phyloP scores from a whole-genome alignment of 2,329 filamentous ascomycete genomes.

The Xylariaceae sp. region DNA sequence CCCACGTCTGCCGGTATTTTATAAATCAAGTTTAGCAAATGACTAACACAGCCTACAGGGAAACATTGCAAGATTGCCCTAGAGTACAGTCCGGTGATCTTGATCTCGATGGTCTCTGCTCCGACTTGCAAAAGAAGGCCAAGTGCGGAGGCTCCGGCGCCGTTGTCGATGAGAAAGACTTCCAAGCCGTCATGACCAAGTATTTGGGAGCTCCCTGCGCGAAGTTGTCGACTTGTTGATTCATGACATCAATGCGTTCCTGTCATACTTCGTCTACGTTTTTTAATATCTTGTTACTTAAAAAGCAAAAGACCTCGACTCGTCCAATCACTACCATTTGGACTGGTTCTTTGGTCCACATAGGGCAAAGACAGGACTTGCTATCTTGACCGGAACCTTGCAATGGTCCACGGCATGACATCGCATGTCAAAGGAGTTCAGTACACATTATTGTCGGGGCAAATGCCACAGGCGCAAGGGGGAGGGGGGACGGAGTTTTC shows the following conservation, averaged over 20 bases:
- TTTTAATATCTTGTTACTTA: neutral
- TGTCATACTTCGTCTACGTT: conserved; percentile 1
- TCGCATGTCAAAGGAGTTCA: conserved; percentile 2
- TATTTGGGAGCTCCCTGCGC: conserved; percentile 39
- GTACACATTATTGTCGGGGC: conserved; percentile 2
- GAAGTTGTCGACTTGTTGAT: neutral
- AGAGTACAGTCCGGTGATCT: conserved; percentile 87
- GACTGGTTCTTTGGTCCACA: too few relatives aligned
- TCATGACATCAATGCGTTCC: neutral
- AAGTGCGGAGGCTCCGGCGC: conserved; percentile 89
- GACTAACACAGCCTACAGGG: conserved; percentile 58
- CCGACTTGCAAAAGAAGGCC: conserved; percentile 89
- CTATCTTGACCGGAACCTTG: conserved; percentile 11
- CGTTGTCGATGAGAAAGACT: conserved; percentile 83
- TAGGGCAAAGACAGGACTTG: neutral
- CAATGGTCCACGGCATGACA: conserved; percentile 4
- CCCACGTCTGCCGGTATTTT: conserved; percentile 3
- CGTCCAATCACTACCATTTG: too few relatives aligned
- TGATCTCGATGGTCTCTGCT: conserved; percentile 88
- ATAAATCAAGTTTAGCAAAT: neutral
- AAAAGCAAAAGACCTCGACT: neutral
- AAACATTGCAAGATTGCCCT: conserved; percentile 79
- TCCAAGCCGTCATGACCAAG: conserved; percentile 70
- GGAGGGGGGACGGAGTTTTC: conserved; percentile 15
- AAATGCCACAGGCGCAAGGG: conserved; percentile 1